These are phyloP conservation scores for Pyrus betulifolia DNA, from an alignment of 306 rosid genomes.

Conservation along the genomic window DNA sequence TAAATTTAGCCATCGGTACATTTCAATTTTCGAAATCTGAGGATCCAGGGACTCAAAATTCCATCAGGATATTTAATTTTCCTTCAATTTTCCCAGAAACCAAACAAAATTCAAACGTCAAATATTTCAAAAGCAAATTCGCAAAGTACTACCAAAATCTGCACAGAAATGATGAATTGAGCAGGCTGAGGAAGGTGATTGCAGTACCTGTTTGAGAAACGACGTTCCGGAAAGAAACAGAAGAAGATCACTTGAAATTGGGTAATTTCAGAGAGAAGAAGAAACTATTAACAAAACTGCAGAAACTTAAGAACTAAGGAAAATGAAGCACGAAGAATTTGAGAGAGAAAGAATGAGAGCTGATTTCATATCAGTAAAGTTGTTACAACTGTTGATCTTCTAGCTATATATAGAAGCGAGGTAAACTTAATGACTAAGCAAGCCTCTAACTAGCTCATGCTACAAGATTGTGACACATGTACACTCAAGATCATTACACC, in stretches of 20 bases:
- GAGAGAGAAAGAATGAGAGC: too few relatives aligned
- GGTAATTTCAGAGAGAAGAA: neutral
- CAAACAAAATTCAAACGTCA: neutral
- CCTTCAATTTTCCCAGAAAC: neutral
- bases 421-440: too few relatives aligned
- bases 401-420: too few relatives aligned
- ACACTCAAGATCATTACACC: too few relatives aligned
- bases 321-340: too few relatives aligned
- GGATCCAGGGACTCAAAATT: slow-evolving; percentile 9
- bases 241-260: slow-evolving; percentile 13
- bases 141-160: neutral
- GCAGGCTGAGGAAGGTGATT: neutral
- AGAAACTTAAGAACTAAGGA: too few relatives aligned
- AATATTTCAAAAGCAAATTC: neutral
- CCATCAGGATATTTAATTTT: neutral
- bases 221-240: slow-evolving; percentile 14
- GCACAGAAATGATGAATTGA: neutral
- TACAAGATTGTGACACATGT: too few relatives aligned
- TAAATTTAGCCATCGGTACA: neutral
- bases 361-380: too few relatives aligned
- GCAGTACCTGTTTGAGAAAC: slow-evolving; percentile 26
- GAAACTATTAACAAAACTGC: neutral
- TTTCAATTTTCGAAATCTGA: neutral
- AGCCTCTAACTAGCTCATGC: too few relatives aligned
- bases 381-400: too few relatives aligned